Evolutionary conservation across 2,329 filamentous ascomycete species (phyloP), one percentile per base, ranked within the genome.

Genomic region (Aphanocladium album): DNA sequence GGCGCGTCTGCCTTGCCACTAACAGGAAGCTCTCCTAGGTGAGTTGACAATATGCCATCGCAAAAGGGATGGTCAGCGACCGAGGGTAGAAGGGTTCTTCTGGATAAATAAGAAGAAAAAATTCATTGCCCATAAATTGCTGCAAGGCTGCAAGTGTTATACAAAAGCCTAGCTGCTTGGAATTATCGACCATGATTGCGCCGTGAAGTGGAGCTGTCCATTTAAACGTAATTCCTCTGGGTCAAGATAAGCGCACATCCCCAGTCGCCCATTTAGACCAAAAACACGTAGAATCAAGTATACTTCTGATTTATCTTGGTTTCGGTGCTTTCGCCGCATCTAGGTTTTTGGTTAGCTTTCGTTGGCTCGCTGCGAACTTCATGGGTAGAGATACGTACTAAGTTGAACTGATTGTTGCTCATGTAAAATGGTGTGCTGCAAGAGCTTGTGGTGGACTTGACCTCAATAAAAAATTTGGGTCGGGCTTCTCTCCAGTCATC

Each of bases 401-500:
- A 67, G 30, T 67, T 60, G 57, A 76, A 79, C 65, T 82, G 79
- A 1, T 66, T 65, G 30, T 73, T 70, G 64, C 77, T 80, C 70
- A 81, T 76, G 57, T 68, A 82, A 57, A 83, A 80, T 0, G 74
- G 70, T 3, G 71, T 74, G 14, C 69, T 64, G 41, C 71, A 75
- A 0, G 63, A 53, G 1, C 67, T 67, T 1, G 73, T 77, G 0
- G 80, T 81, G 1, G 78, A 75, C 65, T 83, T 83, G 25, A 83
- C 80, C 61, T 83, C 80, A 4, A 83, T 73, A 35, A 72, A 79
- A 64, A 80, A 83, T 19, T 69, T 68, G 2, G 73, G 77, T 3
- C 51, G 51, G n/a, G 51, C 51, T 2, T 2, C 7, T 3, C 62
- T n/a, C 65, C 67, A 67, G n/a, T 60, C 62, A 4, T 60, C 60